Evolutionary conservation across 371 early-diverging fungal species (phyloP), one percentile per base, ranked within the genome.

Genomic region (Syncephalastrum contaminatum): DNA sequence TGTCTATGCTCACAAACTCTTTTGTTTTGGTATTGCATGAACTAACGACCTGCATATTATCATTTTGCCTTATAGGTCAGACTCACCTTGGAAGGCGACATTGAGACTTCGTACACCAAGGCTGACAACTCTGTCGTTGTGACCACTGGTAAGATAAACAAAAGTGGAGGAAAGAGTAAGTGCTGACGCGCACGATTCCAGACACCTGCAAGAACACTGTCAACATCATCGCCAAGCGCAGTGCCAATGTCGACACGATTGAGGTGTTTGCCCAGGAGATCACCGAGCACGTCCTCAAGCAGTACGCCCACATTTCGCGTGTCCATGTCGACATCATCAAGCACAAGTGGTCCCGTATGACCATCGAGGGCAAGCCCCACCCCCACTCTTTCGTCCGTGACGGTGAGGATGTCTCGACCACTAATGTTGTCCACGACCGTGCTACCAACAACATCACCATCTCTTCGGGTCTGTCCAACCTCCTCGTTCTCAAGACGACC

Each of bases 131-230:
- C 75, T 44, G 69, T 69, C 54, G 66, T 78, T 49, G 79, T 78
- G 25, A 58, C 79, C 36, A 78, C 79, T 24, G 77, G 76, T 75
- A 70, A 69, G 56, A 21, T 4, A 22, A 49, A 22, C 18, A 46
- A 16, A 46, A 30, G 7, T 24, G 39, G 19, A 47, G 30, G 48
- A 16, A 51, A 16, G 25, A 24, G 18, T 36, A 30, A 51, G 16
- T 16, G 46, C 45, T 21, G 19, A 43, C 40, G 10, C 43, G 46
- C 19, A 27, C 12, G 49, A 22, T 36, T n/a, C 25, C 16, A 62
- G 77, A 92, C 66, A 87, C 91, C 36, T 86, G 90, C 68, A 92
- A 92, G 82, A 92, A 92, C 82, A 90, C 90, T 22, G 69, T 86
- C 69, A 90, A 90, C 72, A 67, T 86, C 53, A 52, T 90, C 53